Conservation (phyloP, 169 alveolate species). For the Theileria annulata region DNA sequence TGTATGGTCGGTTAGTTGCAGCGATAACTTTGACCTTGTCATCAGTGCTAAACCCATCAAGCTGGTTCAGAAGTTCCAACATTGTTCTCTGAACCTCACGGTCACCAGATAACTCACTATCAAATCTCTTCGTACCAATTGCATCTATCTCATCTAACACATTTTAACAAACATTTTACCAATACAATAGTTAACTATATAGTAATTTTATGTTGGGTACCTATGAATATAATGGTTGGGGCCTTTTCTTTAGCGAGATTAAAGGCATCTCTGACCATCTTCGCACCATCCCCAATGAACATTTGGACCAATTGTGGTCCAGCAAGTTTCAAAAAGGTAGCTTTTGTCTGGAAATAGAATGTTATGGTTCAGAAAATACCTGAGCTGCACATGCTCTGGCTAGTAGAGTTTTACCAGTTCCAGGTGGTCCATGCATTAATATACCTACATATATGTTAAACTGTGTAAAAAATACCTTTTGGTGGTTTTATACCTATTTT, state of each 20-base stretch:
- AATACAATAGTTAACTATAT: too few relatives aligned
- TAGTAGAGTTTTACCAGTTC: slow-evolving; percentile 89
- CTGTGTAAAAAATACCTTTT: slow-evolving; percentile 79
- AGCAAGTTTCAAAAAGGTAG: slow-evolving; percentile 97
- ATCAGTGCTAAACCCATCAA: slow-evolving; percentile 92
- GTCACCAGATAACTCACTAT: slow-evolving; percentile 95
- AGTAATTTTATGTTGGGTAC: too few relatives aligned
- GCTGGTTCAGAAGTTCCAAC: slow-evolving; percentile 97
- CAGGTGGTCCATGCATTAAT: slow-evolving; percentile 99
- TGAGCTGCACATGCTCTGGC: slow-evolving; percentile 96
- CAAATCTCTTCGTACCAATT: slow-evolving; percentile 95
- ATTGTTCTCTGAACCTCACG: slow-evolving; percentile 98
- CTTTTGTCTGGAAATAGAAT: slow-evolving; percentile 83
- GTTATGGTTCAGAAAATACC: slow-evolving; percentile 13
- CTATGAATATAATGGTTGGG: slow-evolving; percentile 98
- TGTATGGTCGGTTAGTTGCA: slow-evolving; percentile 99
- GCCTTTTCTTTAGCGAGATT: slow-evolving; percentile 98
- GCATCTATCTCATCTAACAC: slow-evolving; percentile 95
- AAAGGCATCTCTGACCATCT: slow-evolving; percentile 98
- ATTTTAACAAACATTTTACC: background rate
- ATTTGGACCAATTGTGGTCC: slow-evolving; percentile 99
- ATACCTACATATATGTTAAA: slow-evolving; percentile 76
- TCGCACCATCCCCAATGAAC: slow-evolving; percentile 99
- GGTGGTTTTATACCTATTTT: slow-evolving; percentile 99
- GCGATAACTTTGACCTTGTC: slow-evolving; percentile 93